These are phyloP conservation scores for Eutrema yunnanense DNA, from an alignment of 345 rosid species.

Conservation along the genomic window DNA sequence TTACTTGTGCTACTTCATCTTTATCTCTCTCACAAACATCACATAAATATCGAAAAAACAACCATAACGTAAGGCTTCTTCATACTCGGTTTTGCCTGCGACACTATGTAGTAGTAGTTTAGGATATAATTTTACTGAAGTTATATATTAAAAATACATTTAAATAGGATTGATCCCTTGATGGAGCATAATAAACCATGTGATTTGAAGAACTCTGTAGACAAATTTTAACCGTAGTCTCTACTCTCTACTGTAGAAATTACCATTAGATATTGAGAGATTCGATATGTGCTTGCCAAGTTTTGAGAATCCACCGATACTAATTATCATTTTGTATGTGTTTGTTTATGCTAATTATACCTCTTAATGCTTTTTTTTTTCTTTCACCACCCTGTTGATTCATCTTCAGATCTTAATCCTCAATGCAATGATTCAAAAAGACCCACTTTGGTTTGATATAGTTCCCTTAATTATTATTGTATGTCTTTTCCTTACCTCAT, in stretches of 20 bases:
- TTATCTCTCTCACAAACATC: not conserved
- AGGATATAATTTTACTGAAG: not conserved
- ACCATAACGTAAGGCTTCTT: not conserved
- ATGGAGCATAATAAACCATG: too few relatives aligned
- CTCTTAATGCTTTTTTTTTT: not conserved
- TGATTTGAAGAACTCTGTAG: not conserved
- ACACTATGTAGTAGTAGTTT: conserved; percentile 7
- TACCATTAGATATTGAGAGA: conserved; percentile 1
- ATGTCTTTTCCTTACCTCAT: not conserved
- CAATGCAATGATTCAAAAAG: conserved; percentile 28
- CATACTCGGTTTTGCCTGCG: not conserved
- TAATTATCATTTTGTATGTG: not conserved
- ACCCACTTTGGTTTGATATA: not conserved
- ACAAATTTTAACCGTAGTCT: not conserved
- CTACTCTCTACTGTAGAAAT: not conserved
- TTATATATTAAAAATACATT: not conserved
- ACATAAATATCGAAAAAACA: not conserved
- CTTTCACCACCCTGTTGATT: not conserved
- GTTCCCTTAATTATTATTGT: conserved; percentile 5
- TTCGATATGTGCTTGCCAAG: conserved; percentile 21
- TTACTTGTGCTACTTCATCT: conserved; percentile 21
- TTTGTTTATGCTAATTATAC: conserved; percentile 7
- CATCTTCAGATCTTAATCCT: conserved; percentile 14
- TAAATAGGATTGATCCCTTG: not conserved
- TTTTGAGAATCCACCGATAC: not conserved